Conservation (phyloP, 805 yeast genomes). For the Candida pini region DNA sequence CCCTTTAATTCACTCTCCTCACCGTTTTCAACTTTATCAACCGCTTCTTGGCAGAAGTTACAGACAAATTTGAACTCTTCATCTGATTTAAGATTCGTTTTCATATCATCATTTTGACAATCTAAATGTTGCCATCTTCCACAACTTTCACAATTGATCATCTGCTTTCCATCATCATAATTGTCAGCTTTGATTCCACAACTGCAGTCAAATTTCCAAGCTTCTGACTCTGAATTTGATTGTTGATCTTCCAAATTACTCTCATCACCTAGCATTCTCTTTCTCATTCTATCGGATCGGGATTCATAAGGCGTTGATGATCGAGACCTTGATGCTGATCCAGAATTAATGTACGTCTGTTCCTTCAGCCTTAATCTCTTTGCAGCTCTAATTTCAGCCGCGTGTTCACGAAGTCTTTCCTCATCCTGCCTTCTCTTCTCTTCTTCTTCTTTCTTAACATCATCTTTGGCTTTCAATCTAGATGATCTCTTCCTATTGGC, state of each 20-base stretch:
- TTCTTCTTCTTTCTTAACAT: conserved; percentile 47
- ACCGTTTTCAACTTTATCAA: neutral
- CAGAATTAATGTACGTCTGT: conserved; percentile 17
- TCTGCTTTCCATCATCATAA: conserved; percentile 33
- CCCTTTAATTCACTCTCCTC: neutral
- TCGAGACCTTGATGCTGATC: too few relatives aligned
- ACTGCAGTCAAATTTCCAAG: conserved; percentile 34
- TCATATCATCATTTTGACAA: conserved; percentile 26
- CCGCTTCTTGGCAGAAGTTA: conserved; percentile 6
- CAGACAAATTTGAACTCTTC: conserved; percentile 13
- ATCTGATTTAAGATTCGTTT: conserved; percentile 30
- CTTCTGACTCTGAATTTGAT: conserved; percentile 10
- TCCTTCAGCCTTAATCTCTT: conserved; percentile 34
- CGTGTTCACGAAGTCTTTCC: conserved; percentile 38
- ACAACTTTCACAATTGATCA: conserved; percentile 32
- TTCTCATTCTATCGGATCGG: conserved; percentile 26
- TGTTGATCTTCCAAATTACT: conserved; percentile 1
- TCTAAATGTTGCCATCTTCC: conserved; percentile 35
- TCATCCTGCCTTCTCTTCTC: conserved; percentile 39
- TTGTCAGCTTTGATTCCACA: conserved; percentile 34
- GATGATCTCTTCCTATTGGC: conserved; percentile 71
- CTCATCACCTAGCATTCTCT: conserved; percentile 8
- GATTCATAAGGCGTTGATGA: conserved; percentile 30
- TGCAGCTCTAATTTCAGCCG: conserved; percentile 39
- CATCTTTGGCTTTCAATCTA: conserved; percentile 61